A percentile compares a stretch with the other conserved stretches of the same genome.
These are phyloP conservation scores for Hyaloscypha finlandica DNA, from an alignment of 495 filamentous ascomycete species.

Conservation along the genomic window DNA sequence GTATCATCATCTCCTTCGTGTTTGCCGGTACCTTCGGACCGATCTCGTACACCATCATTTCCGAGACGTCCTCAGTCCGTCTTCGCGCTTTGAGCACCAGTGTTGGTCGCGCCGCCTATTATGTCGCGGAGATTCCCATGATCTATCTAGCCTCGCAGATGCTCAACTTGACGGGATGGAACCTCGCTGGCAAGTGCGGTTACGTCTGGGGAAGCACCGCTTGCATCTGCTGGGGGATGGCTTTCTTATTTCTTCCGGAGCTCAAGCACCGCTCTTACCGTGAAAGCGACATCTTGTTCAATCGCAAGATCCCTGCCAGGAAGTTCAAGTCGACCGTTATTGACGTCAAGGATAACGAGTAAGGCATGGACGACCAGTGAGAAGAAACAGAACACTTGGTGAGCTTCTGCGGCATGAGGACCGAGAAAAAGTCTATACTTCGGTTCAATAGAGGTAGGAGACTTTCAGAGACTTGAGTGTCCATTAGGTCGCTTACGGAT, in stretches of 20 bases:
- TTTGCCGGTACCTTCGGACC: slow-evolving; percentile 55
- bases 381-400: background rate
- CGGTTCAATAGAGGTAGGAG: background rate
- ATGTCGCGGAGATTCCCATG: slow-evolving; percentile 47
- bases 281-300: slow-evolving; percentile 71
- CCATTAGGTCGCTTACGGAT: no score
- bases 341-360: slow-evolving; percentile 46
- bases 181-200: slow-evolving; percentile 50
- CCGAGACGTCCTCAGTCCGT: slow-evolving; percentile 58
- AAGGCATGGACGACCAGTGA: slow-evolving; percentile 22
- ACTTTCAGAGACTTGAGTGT: no score
- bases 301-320: slow-evolving; percentile 60
- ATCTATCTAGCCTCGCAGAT: slow-evolving; percentile 51
- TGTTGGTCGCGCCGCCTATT: slow-evolving; percentile 56
- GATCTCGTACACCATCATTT: slow-evolving; percentile 59
- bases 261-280: slow-evolving; percentile 69
- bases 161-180: slow-evolving; percentile 49
- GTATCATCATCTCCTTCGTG: slow-evolving; percentile 58
- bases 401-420: background rate
- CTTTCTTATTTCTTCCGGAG: slow-evolving; percentile 66
- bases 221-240: slow-evolving; percentile 41
- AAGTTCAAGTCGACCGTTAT: slow-evolving; percentile 53
- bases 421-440: background rate
- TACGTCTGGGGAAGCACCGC: slow-evolving; percentile 59
- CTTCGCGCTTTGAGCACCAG: slow-evolving; percentile 55